These are phyloP conservation scores for Tuber melanosporum DNA, from an alignment of 495 filamentous ascomycete species.

Conservation along the genomic window DNA sequence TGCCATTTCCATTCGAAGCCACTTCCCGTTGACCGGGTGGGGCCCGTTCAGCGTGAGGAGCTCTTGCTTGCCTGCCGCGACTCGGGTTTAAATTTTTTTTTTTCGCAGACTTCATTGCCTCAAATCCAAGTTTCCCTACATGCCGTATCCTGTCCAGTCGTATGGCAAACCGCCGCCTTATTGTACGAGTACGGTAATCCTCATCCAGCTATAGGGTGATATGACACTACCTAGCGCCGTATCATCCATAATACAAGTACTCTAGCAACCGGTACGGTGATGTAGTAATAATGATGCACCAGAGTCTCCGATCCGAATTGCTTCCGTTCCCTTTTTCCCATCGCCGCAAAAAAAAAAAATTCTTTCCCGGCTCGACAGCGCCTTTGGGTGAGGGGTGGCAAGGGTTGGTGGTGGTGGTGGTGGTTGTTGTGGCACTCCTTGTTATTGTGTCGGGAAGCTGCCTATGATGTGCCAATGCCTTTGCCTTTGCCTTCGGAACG, in stretches of 20 bases:
- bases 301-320: not conserved
- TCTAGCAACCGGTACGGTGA: not conserved
- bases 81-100: not conserved
- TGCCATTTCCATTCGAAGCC: not conserved
- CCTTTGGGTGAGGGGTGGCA: not conserved
- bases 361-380: not conserved
- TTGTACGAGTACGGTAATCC: not conserved
- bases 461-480: not conserved
- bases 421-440: not conserved
- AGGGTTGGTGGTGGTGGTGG: not conserved
- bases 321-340: not conserved
- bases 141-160: not conserved
- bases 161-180: not conserved
- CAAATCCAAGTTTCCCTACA: not conserved
- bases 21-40: slow-evolving; percentile 4
- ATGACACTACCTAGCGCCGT: not conserved
- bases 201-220: not conserved
- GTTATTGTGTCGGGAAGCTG: not conserved
- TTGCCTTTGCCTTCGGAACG: not conserved
- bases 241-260: not conserved
- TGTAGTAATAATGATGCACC: not conserved
- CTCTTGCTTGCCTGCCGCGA: not conserved
- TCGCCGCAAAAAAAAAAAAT: not conserved
- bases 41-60: not conserved
- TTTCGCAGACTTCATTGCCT: not conserved